Evolutionary conservation across 352 stramenopile species (phyloP).

Genomic region (Globisporangium uncinulatum): DNA sequence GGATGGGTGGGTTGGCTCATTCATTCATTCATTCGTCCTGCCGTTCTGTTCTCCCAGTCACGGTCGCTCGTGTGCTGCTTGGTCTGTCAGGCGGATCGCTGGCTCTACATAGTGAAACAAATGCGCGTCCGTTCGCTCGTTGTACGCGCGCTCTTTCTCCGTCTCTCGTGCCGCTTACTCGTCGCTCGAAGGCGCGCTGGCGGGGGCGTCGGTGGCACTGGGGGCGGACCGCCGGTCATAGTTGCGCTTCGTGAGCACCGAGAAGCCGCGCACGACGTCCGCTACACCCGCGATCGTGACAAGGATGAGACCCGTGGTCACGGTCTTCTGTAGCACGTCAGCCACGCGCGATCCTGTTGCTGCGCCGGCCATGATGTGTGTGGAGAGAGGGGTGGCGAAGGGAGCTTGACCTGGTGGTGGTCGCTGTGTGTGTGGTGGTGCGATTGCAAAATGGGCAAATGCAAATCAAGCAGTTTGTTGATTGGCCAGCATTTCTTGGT

Average conservation of each 20-base stretch:
- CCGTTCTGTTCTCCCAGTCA: no score
- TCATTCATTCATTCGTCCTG: slow-evolving; percentile 1
- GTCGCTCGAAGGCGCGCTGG: slow-evolving; percentile 14
- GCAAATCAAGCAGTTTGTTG: no score
- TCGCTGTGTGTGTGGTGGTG: neutral
- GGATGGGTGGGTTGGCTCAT: slow-evolving; percentile 1
- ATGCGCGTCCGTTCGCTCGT: neutral
- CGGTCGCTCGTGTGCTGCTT: no score
- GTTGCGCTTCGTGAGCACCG: slow-evolving; percentile 77
- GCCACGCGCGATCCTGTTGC: slow-evolving; percentile 38
- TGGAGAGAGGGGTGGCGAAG: neutral
- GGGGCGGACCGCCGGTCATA: slow-evolving; percentile 42
- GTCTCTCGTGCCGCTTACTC: slow-evolving; percentile 16
- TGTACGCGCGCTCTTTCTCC: no score
- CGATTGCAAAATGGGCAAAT: neutral
- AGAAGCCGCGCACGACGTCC: slow-evolving; percentile 77
- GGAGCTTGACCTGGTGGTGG: neutral
- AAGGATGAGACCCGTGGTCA: slow-evolving; percentile 66
- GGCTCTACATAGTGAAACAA: slow-evolving; percentile 15
- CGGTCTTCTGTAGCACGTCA: slow-evolving; percentile 79
- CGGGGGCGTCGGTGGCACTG: slow-evolving; percentile 13
- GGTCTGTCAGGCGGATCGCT: neutral
- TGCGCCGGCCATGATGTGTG: slow-evolving; percentile 15
- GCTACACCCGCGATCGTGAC: slow-evolving; percentile 58
- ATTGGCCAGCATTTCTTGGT: no score